A percentile compares a stretch with the other conserved stretches of the same genome.
phyloP scores from a whole-genome alignment of 2,329 filamentous ascomycete species.

The Fusarium avenaceum region DNA sequence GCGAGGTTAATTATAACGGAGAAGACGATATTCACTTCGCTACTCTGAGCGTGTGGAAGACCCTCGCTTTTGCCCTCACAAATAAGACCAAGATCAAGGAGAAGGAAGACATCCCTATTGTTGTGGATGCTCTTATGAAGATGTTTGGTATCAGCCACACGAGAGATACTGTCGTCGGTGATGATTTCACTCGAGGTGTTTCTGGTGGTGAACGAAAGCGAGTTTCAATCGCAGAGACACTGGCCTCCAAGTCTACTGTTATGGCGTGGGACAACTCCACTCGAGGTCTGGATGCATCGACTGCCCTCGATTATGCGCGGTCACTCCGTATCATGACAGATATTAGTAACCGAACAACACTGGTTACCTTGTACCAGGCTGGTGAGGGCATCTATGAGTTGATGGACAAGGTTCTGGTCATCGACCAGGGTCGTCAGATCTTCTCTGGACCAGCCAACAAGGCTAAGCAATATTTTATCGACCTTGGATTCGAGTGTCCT shows the following conservation, averaged over 20 bases:
- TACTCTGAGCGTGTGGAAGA: conserved; percentile 81
- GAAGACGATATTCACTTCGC: conserved; percentile 85
- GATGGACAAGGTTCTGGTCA: conserved; percentile 86
- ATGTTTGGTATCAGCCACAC: conserved; percentile 87
- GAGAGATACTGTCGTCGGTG: conserved; percentile 80
- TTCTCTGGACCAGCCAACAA: conserved; percentile 74
- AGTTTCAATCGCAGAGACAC: conserved; percentile 82
- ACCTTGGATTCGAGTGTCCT: conserved; percentile 78
- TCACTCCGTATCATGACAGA: conserved; percentile 81
- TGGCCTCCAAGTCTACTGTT: conserved; percentile 79
- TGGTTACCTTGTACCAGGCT: conserved; percentile 60
- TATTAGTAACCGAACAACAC: conserved; percentile 71
- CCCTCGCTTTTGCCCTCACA: conserved; percentile 78
- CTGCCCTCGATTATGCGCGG: conserved; percentile 81
- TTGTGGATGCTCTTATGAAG: conserved; percentile 77
- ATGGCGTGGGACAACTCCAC: conserved; percentile 87
- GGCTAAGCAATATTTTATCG: conserved; percentile 75
- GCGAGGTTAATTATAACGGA: conserved; percentile 83
- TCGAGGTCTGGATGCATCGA: conserved; percentile 82
- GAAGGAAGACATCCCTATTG: conserved; percentile 73
- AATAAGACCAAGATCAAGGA: conserved; percentile 80
- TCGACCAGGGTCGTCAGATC: conserved; percentile 76
- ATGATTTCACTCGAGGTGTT: conserved; percentile 78
- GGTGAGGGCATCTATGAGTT: conserved; percentile 60
- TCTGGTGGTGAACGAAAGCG: conserved; percentile 86